Percentiles rank a stretch among this genome's conserved stretches.
Conservation (phyloP, 495 filamentous ascomycete genomes). For the Aspergillus diversus region DNA sequence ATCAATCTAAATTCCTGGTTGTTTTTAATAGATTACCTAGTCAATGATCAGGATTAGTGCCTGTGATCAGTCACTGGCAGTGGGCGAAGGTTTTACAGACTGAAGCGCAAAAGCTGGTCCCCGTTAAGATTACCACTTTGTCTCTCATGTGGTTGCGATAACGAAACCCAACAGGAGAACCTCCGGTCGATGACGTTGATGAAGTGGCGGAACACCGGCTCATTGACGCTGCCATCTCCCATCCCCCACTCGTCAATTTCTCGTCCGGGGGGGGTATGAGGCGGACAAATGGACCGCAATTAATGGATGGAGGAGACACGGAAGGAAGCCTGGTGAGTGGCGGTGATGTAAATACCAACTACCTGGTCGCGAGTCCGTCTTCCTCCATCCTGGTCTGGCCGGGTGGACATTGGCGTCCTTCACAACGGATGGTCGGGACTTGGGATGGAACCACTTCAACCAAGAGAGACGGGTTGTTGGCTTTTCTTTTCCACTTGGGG, state of each 20-base stretch:
- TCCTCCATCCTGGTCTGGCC: neutral
- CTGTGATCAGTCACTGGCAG: neutral
- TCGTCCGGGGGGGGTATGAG: neutral
- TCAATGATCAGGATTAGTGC: neutral
- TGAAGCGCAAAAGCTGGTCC: too few species aligned
- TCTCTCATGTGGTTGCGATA: too few species aligned
- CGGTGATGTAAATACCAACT: neutral
- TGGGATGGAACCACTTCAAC: neutral
- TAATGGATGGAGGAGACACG: neutral
- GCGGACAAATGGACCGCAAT: neutral
- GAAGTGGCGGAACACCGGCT: neutral
- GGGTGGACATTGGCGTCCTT: neutral
- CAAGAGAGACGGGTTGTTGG: neutral
- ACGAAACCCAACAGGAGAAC: neutral
- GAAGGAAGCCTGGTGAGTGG: neutral
- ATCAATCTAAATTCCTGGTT: neutral
- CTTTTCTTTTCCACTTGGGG: neutral
- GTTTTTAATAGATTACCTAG: neutral
- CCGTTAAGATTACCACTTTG: too few species aligned
- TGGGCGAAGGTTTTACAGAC: neutral
- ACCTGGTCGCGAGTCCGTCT: neutral
- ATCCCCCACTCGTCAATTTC: neutral
- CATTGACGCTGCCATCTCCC: neutral
- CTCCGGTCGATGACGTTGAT: conserved; percentile 7
- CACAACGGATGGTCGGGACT: neutral